Conservation (phyloP, 176 grass and related monocot species). For the Aegilops speltoides region DNA sequence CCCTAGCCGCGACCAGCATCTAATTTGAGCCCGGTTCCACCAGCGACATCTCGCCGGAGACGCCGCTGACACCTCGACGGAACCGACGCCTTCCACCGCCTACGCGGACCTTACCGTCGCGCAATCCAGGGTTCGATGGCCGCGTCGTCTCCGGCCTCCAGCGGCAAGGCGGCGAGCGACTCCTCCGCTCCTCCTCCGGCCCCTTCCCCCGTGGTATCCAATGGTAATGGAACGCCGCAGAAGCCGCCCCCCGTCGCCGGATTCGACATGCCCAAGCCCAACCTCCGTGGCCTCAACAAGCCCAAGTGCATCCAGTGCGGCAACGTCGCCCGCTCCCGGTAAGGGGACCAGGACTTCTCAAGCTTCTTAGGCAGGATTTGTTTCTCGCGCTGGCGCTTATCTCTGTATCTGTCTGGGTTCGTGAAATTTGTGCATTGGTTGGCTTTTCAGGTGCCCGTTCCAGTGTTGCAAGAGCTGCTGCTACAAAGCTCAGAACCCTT, state of each 20-base stretch:
- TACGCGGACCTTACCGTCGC: neutral
- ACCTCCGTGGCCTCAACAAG: constrained; percentile 87
- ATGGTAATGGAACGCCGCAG: constrained; percentile 63
- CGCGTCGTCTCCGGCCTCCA: constrained; percentile 12
- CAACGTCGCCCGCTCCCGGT: constrained; percentile 97
- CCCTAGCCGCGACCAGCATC: neutral
- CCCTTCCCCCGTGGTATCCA: constrained; percentile 23
- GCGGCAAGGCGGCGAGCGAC: constrained; percentile 34
- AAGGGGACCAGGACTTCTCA: neutral
- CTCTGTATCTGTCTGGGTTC: neutral
- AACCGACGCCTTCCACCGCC: neutral
- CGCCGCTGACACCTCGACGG: neutral
- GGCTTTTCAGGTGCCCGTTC: constrained; percentile 76
- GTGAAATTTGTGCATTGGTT: constrained; percentile 2
- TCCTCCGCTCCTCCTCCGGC: constrained; percentile 36
- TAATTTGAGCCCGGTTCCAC: neutral
- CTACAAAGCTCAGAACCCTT: constrained; percentile 97
- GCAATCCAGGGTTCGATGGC: neutral
- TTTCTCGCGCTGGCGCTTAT: neutral
- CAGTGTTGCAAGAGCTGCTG: constrained; percentile 98
- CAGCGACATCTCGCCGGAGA: constrained; percentile 1
- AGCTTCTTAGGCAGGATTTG: neutral
- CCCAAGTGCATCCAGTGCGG: constrained; percentile 96
- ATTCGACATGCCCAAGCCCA: constrained; percentile 79
- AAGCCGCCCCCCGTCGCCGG: constrained; percentile 25